Evolutionary conservation across 2,329 filamentous ascomycete genomes (phyloP).

Genomic region (Aspergillus caelatus): DNA sequence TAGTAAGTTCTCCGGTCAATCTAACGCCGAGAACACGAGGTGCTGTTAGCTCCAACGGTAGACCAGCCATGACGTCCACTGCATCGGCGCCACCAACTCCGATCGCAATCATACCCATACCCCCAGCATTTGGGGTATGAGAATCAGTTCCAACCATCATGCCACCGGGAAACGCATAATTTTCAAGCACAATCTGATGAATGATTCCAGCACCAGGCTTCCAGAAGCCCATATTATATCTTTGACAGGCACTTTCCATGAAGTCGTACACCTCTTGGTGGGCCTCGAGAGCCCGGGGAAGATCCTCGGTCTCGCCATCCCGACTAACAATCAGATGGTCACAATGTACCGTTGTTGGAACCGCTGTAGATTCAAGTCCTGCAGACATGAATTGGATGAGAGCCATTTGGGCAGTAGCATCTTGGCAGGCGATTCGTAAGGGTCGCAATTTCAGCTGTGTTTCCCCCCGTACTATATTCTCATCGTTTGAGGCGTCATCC

Average conservation of each 20-base stretch:
- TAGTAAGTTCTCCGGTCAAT: constrained; percentile 83
- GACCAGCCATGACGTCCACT: constrained; percentile 95
- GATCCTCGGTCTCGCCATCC: constrained; percentile 88
- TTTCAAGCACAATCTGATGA: constrained; percentile 97
- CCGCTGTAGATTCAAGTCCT: constrained; percentile 92
- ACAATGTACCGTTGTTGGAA: constrained; percentile 94
- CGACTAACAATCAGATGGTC: constrained; percentile 99
- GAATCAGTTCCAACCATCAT: constrained; percentile 97
- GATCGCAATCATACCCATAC: constrained; percentile 91
- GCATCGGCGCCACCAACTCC: constrained; percentile 98
- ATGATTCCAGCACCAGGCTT: constrained; percentile 98
- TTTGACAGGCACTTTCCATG: constrained; percentile 88
- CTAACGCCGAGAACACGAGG: constrained; percentile 96
- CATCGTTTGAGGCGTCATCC: no score
- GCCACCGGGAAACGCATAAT: constrained; percentile 98
- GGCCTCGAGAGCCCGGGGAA: constrained; percentile 84
- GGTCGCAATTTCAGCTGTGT: constrained; percentile 79
- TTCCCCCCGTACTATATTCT: no score
- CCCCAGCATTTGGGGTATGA: constrained; percentile 95
- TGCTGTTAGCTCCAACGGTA: constrained; percentile 97
- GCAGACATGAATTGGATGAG: constrained; percentile 99
- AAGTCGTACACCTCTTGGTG: constrained; percentile 99
- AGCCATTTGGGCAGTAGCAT: constrained; percentile 99
- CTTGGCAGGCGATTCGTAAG: constrained; percentile 97
- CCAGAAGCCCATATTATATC: constrained; percentile 99